These are phyloP conservation scores for Penicillium macrosclerotiorum DNA, from an alignment of 495 filamentous ascomycete species.

Conservation along the genomic window DNA sequence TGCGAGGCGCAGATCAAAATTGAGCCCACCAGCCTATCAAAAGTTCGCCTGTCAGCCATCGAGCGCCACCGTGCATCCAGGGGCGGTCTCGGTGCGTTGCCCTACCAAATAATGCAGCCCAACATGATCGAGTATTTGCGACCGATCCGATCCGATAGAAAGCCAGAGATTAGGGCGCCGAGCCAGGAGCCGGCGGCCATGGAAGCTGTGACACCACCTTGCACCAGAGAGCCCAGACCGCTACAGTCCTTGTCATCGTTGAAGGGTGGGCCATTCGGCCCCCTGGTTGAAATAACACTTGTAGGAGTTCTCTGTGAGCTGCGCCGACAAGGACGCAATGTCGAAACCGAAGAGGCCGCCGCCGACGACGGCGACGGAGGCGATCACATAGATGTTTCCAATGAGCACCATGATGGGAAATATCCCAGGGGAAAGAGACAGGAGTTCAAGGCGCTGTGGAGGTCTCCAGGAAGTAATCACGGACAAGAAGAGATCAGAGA, in stretches of 20 bases:
- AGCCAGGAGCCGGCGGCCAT: conserved; percentile 77
- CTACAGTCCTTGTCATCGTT: conserved; percentile 33
- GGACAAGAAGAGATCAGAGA: too few species aligned
- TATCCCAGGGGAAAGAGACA: too few species aligned
- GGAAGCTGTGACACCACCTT: conserved; percentile 63
- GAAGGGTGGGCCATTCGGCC: conserved; percentile 17
- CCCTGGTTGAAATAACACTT: conserved; percentile 64
- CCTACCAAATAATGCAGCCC: conserved; percentile 62
- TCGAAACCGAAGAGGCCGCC: conserved; percentile 82
- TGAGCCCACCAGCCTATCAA: conserved; percentile 56
- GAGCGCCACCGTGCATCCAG: background rate
- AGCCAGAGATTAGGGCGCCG: conserved; percentile 66
- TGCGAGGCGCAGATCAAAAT: conserved; percentile 68
- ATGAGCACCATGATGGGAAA: conserved; percentile 5
- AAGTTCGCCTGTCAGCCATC: too few species aligned
- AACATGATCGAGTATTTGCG: conserved; percentile 66
- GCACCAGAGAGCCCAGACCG: conserved; percentile 46
- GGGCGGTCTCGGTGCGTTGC: background rate
- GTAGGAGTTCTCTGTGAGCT: conserved; percentile 57
- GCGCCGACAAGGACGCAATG: conserved; percentile 79
- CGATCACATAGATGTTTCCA: conserved; percentile 68
- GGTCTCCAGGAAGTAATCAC: too few species aligned
- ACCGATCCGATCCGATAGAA: conserved; percentile 63
- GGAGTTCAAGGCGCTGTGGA: too few species aligned
- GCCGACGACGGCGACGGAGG: conserved; percentile 72